Evolutionary conservation across 176 grass and related monocot genomes (phyloP), one percentile per base, ranked within the genome.

Genomic region (Paspalum vaginatum): DNA sequence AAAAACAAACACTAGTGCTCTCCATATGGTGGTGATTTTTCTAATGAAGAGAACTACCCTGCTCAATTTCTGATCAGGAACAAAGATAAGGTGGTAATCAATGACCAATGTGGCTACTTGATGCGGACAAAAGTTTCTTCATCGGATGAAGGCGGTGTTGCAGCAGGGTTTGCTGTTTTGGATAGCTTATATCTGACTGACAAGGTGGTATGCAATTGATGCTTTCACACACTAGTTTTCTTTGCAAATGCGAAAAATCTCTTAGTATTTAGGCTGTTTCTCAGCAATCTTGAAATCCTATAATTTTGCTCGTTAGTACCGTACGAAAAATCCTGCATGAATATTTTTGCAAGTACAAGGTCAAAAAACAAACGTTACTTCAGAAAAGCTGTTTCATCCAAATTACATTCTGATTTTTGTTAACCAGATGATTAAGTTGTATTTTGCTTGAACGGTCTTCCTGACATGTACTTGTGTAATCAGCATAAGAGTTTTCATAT

Each of bases 91-190:
- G 95, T 98, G 61, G 79, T 95, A 39, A 85, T 94, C 43, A 98
- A 95, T 76, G 90, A 95, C 10, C 86, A 93, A 39, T 85, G 86
- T 84, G 95, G 95, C 48, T 94, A 94, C 86, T 89, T 98, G 77
- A 89, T 98, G 95, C 90, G 95, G 47, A 98, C 95, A 52, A 98
- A 98, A 75, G 88, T 98, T 93, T 93, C 95, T 81, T 95, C 95
- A 44, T 98, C 95, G 26, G 91, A 98, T 84, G 95, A 98, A 88
- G 95, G 95, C 43, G 95, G 95, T 15, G 95, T 98, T 82, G 95
- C 92, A 41, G 87, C 95, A 51, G 95, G 95, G 25, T 98, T 91
- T 89, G 95, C 95, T 75, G 95, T 98, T 81, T 85, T 98, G 78
- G 95, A 98, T 76, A 93, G 95, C 72, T 60, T 95, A 68, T 91